phyloP scores from a whole-genome alignment of 1,284 basidiomycete species.

The Vanrija pseudolonga region DNA sequence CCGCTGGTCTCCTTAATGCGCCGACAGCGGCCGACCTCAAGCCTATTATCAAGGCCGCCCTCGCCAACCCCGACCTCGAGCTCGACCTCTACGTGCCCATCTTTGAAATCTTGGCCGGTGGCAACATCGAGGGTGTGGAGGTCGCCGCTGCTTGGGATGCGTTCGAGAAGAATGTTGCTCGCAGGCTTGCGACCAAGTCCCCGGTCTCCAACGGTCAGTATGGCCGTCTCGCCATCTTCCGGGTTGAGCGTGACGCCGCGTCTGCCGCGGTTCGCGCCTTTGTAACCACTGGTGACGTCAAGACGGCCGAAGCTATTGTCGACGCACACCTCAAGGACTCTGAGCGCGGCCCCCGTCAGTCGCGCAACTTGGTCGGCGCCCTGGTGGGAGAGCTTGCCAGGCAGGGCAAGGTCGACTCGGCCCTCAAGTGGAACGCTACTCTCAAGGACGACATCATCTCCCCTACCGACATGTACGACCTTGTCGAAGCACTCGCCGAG shows the following conservation, averaged over 20 bases:
- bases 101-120: neutral
- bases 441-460: neutral
- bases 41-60: neutral
- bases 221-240: no score
- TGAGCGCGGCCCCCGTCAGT: neutral
- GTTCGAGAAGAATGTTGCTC: neutral
- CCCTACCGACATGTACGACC: neutral
- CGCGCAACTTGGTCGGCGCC: conserved; percentile 47
- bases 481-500: conserved; percentile 55
- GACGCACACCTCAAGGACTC: neutral
- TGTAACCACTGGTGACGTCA: neutral
- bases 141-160: neutral
- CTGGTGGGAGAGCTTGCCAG: conserved; percentile 67
- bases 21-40: neutral
- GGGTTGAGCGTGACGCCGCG: conserved; percentile 53
- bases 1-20: conserved; percentile 1
- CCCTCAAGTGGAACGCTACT: conserved; percentile 64
- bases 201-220: no score
- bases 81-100: neutral
- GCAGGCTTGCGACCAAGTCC: neutral
- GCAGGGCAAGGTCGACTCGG: conserved; percentile 61
- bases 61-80: neutral
- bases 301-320: neutral
- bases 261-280: conserved; percentile 64
- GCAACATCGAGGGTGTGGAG: conserved; percentile 1